A percentile compares a stretch with the other conserved stretches of the same genome.
Conservation (phyloP, 192 early-diverging fungal species). For the Kickxella alabastrina region DNA sequence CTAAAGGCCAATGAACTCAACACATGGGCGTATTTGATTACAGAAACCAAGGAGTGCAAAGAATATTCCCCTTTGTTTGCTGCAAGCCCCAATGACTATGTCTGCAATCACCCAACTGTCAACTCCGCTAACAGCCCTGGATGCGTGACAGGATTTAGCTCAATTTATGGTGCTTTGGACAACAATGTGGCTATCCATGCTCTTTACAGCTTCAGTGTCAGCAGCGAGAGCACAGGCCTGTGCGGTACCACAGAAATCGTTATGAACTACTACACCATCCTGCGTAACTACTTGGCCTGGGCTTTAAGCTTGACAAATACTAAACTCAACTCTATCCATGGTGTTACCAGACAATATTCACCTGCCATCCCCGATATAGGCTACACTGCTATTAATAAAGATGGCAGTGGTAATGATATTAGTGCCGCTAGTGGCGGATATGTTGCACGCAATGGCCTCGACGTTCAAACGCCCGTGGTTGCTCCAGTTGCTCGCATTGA, state of each 20-base stretch:
- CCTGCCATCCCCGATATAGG: not conserved
- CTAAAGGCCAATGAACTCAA: not conserved
- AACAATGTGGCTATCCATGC: slow-evolving; percentile 5
- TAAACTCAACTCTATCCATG: not conserved
- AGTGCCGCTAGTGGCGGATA: not conserved
- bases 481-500: too few relatives aligned
- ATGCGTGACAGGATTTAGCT: slow-evolving; percentile 23
- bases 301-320: not conserved
- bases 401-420: not conserved
- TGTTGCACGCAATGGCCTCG: not conserved
- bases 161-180: slow-evolving; percentile 5
- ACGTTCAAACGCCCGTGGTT: not conserved
- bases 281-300: slow-evolving; percentile 34
- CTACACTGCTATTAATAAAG: not conserved
- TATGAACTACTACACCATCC: slow-evolving; percentile 20
- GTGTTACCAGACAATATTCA: not conserved
- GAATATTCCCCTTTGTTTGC: slow-evolving; percentile 1
- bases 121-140: slow-evolving; percentile 1
- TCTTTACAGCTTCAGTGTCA: slow-evolving; percentile 20
- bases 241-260: slow-evolving; percentile 7
- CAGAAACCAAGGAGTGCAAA: slow-evolving; percentile 1
- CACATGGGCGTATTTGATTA: not conserved
- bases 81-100: slow-evolving; percentile 8
- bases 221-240: slow-evolving; percentile 7
- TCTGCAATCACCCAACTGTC: slow-evolving; percentile 14